These are phyloP conservation scores for Solanum chacoense DNA, from an alignment of 305 asterid species.

Conservation along the genomic window DNA sequence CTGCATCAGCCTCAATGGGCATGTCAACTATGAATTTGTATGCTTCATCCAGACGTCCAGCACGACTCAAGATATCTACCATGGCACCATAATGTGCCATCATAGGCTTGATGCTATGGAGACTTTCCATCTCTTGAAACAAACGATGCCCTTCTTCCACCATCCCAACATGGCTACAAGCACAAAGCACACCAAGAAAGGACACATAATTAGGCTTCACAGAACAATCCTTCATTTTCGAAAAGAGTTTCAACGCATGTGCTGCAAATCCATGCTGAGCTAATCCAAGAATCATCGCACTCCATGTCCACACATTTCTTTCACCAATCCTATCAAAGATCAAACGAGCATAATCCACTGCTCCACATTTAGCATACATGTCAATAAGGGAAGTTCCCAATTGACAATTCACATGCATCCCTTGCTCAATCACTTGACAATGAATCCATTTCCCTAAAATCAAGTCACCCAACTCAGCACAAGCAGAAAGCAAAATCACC, in stretches of 20 bases:
- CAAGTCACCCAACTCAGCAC: constrained; percentile 56
- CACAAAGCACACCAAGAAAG: constrained; percentile 70
- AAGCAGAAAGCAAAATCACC: constrained; percentile 55
- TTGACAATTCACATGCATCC: constrained; percentile 37
- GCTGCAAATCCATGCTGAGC: constrained; percentile 62
- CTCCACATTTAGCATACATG: constrained; percentile 72
- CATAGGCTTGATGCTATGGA: constrained; percentile 41
- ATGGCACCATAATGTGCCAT: constrained; percentile 61
- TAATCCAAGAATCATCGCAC: constrained; percentile 67
- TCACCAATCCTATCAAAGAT: constrained; percentile 37
- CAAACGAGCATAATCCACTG: constrained; percentile 32
- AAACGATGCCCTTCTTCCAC: constrained; percentile 38
- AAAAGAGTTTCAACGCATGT: constrained; percentile 38
- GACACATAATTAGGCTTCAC: constrained; percentile 56
- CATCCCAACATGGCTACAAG: constrained; percentile 71
- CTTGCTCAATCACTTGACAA: constrained; percentile 48
- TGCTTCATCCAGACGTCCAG: constrained; percentile 58
- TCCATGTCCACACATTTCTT: constrained; percentile 79
- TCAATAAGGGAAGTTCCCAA: constrained; percentile 67
- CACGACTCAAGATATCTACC: constrained; percentile 68
- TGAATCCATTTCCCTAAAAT: constrained; percentile 62
- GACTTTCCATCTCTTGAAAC: constrained; percentile 45
- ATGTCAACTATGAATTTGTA: constrained; percentile 32
- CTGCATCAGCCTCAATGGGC: constrained; percentile 56
- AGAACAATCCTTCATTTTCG: constrained; percentile 24